Conservation (phyloP, 1,284 basidiomycete species). For the Malassezia psittaci region DNA sequence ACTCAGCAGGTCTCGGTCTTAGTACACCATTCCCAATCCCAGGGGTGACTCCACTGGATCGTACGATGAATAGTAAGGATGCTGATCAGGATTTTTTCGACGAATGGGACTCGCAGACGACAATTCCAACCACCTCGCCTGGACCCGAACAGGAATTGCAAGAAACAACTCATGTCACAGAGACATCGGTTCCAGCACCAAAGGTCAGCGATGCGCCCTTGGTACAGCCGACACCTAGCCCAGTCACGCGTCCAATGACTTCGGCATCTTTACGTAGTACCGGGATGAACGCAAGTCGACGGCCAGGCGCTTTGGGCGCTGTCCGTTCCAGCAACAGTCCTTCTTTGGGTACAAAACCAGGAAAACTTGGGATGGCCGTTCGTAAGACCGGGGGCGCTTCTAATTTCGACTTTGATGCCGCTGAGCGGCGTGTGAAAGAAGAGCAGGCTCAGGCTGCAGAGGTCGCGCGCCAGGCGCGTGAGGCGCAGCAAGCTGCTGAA, state of each 20-base stretch:
- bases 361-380: slow-evolving; percentile 37
- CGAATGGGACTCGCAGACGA: slow-evolving; percentile 76
- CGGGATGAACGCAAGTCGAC: slow-evolving; percentile 14
- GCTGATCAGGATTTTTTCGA: slow-evolving; percentile 84
- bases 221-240: slow-evolving; percentile 19
- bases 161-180: not conserved
- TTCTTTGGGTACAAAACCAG: slow-evolving; percentile 20
- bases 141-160: not conserved
- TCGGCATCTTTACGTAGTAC: slow-evolving; percentile 29
- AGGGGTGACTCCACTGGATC: slow-evolving; percentile 49
- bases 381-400: slow-evolving; percentile 35
- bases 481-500: slow-evolving; percentile 28
- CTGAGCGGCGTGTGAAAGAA: slow-evolving; percentile 37
- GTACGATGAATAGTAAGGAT: slow-evolving; percentile 49
- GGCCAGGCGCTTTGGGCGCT: slow-evolving; percentile 16
- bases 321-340: slow-evolving; percentile 21
- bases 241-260: slow-evolving; percentile 32
- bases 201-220: slow-evolving; percentile 12
- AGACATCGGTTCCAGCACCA: slow-evolving; percentile 30
- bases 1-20: slow-evolving; percentile 50
- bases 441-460: slow-evolving; percentile 27
- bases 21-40: slow-evolving; percentile 38
- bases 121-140: slow-evolving; percentile 5
- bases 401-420: slow-evolving; percentile 46
- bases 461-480: slow-evolving; percentile 13